A percentile compares a stretch with the other conserved stretches of the same genome.
Conservation (phyloP, 169 alveolate species). For the Babesia gibsoni region DNA sequence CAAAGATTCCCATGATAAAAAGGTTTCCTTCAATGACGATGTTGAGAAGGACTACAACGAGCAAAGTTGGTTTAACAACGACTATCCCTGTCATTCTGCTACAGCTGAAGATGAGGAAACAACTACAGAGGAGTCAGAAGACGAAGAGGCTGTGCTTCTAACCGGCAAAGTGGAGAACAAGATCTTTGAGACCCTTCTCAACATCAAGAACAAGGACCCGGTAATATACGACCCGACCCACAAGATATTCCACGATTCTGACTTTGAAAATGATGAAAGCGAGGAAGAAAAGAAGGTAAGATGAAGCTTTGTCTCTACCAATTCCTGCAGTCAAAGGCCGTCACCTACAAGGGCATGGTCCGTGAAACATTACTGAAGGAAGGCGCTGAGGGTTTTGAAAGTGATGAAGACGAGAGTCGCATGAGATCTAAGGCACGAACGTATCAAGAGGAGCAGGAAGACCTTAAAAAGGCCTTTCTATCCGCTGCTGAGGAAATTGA, state of each 20-base stretch:
- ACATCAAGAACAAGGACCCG: constrained; percentile 75
- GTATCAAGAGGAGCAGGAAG: constrained; percentile 68
- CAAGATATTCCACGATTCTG: constrained; percentile 66
- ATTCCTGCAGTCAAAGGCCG: constrained; percentile 6
- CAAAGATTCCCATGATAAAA: background rate
- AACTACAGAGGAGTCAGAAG: constrained; percentile 68
- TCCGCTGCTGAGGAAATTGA: constrained; percentile 66
- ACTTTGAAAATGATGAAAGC: constrained; percentile 59
- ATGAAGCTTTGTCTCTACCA: background rate
- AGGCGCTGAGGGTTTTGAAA: constrained; percentile 69
- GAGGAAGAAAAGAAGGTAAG: background rate
- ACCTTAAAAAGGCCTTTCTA: constrained; percentile 64
- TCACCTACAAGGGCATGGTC: constrained; percentile 64
- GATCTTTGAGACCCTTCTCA: constrained; percentile 66
- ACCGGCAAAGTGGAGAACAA: constrained; percentile 73
- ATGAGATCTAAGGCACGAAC: constrained; percentile 1
- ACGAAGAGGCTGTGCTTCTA: constrained; percentile 72
- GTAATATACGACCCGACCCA: constrained; percentile 66
- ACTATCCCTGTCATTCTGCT: background rate
- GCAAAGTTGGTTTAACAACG: background rate
- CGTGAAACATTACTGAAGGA: constrained; percentile 69
- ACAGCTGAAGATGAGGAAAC: background rate
- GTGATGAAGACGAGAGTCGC: constrained; percentile 47
- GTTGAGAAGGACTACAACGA: no score
- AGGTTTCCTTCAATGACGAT: background rate